A percentile compares a stretch with the other conserved stretches of the same genome.
Evolutionary conservation across 1,139 yeast genomes (phyloP).

Genomic region (Zygoascus meyerae): DNA sequence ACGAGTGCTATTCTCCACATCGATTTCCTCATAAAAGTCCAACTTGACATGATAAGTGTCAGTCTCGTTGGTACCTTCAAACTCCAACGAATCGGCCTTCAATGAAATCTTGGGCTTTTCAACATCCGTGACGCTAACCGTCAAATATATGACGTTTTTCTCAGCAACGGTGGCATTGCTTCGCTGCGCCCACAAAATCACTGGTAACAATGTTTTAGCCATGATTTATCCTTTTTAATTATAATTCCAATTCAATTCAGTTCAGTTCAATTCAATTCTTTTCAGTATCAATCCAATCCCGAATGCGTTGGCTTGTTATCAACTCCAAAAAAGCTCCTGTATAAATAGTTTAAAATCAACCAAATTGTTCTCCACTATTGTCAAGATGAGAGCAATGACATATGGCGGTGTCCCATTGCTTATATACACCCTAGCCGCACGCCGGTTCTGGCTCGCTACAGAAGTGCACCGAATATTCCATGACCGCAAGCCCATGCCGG

Average conservation of each 20-base stretch:
- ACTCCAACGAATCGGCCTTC: conserved; percentile 50
- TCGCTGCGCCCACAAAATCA: conserved; percentile 94
- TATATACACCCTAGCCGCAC: too few species aligned
- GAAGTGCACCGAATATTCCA: too few species aligned
- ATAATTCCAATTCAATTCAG: neutral
- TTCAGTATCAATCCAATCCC: too few species aligned
- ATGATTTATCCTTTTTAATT: neutral
- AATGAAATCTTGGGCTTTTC: conserved; percentile 57
- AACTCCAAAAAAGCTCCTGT: too few species aligned
- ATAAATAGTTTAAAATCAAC: too few species aligned
- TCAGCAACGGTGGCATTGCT: conserved; percentile 63
- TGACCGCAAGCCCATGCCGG: too few species aligned
- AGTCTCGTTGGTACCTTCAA: conserved; percentile 42
- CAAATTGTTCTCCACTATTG: too few species aligned
- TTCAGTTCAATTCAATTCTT: conserved; percentile 15
- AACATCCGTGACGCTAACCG: conserved; percentile 70
- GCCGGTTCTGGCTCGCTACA: too few species aligned
- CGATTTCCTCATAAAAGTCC: conserved; percentile 70
- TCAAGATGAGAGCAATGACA: too few species aligned
- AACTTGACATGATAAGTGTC: conserved; percentile 50
- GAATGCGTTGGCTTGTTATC: too few species aligned
- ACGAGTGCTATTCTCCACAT: conserved; percentile 55
- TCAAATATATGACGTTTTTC: conserved; percentile 70
- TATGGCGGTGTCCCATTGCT: too few species aligned
- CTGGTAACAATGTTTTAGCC: conserved; percentile 13